phyloP scores from a whole-genome alignment of 2,329 filamentous ascomycete species.

The Cordyceps pruinosa region DNA sequence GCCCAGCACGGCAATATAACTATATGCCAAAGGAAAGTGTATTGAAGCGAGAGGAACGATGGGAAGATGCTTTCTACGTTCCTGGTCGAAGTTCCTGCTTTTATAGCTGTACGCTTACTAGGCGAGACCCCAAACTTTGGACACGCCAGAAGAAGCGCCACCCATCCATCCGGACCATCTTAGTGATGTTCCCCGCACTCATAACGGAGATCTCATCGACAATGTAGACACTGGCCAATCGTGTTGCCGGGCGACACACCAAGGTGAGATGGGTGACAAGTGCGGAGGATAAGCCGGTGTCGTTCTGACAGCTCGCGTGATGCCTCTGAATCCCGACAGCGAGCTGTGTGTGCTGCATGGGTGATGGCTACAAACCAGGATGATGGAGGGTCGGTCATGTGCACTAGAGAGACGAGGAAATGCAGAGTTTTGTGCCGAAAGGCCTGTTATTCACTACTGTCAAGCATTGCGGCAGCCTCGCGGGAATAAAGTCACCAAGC shows the following conservation, averaged over 20 bases:
- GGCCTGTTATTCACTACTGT: too few species aligned
- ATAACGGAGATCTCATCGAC: slow-evolving; percentile 2
- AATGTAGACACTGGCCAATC: neutral
- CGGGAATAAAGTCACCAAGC: too few species aligned
- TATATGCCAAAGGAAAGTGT: neutral
- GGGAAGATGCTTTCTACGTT: neutral
- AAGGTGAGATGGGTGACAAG: slow-evolving; percentile 7
- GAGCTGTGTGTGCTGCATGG: neutral
- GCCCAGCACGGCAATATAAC: neutral
- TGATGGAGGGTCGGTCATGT: too few species aligned
- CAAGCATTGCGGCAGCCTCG: neutral
- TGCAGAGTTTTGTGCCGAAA: too few species aligned
- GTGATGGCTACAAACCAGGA: too few species aligned
- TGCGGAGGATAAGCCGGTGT: slow-evolving; percentile 3
- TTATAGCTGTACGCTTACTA: slow-evolving; percentile 4
- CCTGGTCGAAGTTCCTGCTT: neutral
- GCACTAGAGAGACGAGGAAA: too few species aligned
- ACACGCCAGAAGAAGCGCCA: neutral
- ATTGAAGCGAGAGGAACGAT: neutral
- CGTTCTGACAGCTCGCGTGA: neutral
- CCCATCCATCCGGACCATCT: slow-evolving; percentile 1
- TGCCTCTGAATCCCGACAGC: neutral
- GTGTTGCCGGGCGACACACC: neutral
- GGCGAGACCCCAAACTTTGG: neutral
- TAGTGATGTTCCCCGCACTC: slow-evolving; percentile 12